Evolutionary conservation across 1,284 basidiomycete species (phyloP).

Genomic region (Boletus semigastroideus): DNA sequence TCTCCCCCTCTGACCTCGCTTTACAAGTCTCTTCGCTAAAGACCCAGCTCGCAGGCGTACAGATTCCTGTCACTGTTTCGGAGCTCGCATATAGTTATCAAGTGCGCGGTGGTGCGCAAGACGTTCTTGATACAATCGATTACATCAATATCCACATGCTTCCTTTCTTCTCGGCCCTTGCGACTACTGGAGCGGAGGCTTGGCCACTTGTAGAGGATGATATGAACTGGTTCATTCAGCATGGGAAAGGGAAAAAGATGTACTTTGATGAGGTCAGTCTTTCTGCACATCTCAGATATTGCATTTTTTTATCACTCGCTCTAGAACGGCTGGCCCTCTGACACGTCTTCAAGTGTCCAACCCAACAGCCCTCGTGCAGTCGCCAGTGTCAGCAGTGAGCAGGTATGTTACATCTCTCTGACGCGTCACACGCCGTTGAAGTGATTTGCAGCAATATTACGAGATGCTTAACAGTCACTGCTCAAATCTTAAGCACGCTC

Average conservation of each 20-base stretch:
- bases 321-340: slow-evolving; percentile 75
- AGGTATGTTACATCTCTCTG: slow-evolving; percentile 33
- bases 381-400: slow-evolving; percentile 57
- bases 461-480: slow-evolving; percentile 66
- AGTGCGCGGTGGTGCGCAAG: slow-evolving; percentile 49
- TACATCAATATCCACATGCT: slow-evolving; percentile 71
- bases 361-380: slow-evolving; percentile 55
- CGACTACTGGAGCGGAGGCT: slow-evolving; percentile 39
- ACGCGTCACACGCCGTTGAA: slow-evolving; percentile 17
- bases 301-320: neutral
- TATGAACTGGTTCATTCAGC: slow-evolving; percentile 60
- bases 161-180: slow-evolving; percentile 62
- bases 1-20: slow-evolving; percentile 52
- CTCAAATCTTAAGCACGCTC: slow-evolving; percentile 53
- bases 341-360: slow-evolving; percentile 54
- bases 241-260: slow-evolving; percentile 69
- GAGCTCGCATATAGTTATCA: slow-evolving; percentile 53
- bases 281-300: neutral
- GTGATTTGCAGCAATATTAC: slow-evolving; percentile 44
- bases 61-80: slow-evolving; percentile 67
- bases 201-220: slow-evolving; percentile 64
- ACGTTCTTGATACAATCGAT: slow-evolving; percentile 66
- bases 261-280: slow-evolving; percentile 59
- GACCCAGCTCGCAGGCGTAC: slow-evolving; percentile 48
- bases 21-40: slow-evolving; percentile 53